phyloP scores from a whole-genome alignment of 176 grass and related monocot genomes.

The Canna indica region DNA sequence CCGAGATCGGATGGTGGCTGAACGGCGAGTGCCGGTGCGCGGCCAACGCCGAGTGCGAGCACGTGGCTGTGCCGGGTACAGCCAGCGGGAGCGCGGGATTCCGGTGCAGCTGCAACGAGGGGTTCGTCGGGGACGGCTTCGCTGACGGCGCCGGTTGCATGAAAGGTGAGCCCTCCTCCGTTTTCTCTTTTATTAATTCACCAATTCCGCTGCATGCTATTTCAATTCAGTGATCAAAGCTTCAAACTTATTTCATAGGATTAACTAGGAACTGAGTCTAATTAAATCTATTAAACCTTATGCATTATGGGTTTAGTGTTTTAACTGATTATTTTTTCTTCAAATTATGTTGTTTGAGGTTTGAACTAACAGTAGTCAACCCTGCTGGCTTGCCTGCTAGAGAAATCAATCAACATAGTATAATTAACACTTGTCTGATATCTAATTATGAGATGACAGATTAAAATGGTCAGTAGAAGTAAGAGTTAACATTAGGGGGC shows the following conservation, averaged over 20 bases:
- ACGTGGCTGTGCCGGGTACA: background rate
- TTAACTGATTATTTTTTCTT: too few relatives aligned
- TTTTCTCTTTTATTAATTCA: background rate
- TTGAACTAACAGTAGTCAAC: too few relatives aligned
- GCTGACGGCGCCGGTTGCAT: slow-evolving; percentile 40
- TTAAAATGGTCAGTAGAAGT: too few relatives aligned
- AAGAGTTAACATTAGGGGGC: too few relatives aligned
- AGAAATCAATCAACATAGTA: too few relatives aligned
- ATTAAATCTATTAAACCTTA: background rate
- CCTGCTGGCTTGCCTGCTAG: too few relatives aligned
- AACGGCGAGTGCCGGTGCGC: slow-evolving; percentile 38
- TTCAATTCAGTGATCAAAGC: background rate
- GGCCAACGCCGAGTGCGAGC: slow-evolving; percentile 30
- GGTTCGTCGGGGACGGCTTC: slow-evolving; percentile 55
- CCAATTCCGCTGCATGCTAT: background rate
- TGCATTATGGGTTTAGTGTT: background rate
- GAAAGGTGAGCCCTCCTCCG: slow-evolving; percentile 11
- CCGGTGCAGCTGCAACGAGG: slow-evolving; percentile 25
- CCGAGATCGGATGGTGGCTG: slow-evolving; percentile 65
- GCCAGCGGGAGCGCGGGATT: background rate
- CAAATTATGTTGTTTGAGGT: too few relatives aligned
- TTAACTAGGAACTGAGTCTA: background rate
- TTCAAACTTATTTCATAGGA: background rate
- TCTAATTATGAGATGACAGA: too few relatives aligned
- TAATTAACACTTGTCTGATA: too few relatives aligned